A percentile compares a stretch with the other conserved stretches of the same genome.
Conservation (phyloP, 805 yeast species). For the Zygosaccharomyces siamensis region DNA sequence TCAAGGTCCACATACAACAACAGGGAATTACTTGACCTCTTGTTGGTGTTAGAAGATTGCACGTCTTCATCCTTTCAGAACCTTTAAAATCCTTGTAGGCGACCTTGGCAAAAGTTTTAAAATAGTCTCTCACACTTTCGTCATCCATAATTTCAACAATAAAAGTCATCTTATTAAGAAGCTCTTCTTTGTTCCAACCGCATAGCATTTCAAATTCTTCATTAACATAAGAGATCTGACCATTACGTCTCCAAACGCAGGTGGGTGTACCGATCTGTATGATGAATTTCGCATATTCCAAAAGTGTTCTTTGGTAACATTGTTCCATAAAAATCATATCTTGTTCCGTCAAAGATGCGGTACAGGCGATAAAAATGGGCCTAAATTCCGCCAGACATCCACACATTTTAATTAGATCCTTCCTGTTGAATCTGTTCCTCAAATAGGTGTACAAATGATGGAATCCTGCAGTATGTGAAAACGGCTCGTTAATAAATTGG, state of each 20-base stretch:
- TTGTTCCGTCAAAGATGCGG: conserved; percentile 80
- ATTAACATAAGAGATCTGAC: conserved; percentile 93
- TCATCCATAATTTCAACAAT: conserved; percentile 84
- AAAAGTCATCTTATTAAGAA: conserved; percentile 63
- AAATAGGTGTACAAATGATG: conserved; percentile 75
- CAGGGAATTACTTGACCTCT: conserved; percentile 54
- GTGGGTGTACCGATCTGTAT: conserved; percentile 89
- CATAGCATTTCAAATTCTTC: conserved; percentile 86
- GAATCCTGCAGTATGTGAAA: conserved; percentile 85
- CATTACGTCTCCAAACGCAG: conserved; percentile 91
- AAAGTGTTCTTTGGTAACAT: conserved; percentile 85
- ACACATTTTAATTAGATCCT: conserved; percentile 74
- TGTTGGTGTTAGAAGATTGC: conserved; percentile 65
- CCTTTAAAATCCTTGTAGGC: conserved; percentile 91
- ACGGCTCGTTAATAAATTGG: conserved; percentile 67
- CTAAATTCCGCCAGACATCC: conserved; percentile 84
- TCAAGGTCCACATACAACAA: conserved; percentile 85
- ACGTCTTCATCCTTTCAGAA: conserved; percentile 80
- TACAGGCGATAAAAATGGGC: conserved; percentile 90
- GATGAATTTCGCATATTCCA: conserved; percentile 84
- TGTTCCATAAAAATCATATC: conserved; percentile 95
- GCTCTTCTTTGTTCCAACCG: conserved; percentile 77
- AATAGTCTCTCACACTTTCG: conserved; percentile 78
- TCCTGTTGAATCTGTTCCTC: conserved; percentile 61
- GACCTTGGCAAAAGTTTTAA: conserved; percentile 73